Evolutionary conservation across 768 basidiomycete species (phyloP).

Genomic region (Mrakia blollopis): DNA sequence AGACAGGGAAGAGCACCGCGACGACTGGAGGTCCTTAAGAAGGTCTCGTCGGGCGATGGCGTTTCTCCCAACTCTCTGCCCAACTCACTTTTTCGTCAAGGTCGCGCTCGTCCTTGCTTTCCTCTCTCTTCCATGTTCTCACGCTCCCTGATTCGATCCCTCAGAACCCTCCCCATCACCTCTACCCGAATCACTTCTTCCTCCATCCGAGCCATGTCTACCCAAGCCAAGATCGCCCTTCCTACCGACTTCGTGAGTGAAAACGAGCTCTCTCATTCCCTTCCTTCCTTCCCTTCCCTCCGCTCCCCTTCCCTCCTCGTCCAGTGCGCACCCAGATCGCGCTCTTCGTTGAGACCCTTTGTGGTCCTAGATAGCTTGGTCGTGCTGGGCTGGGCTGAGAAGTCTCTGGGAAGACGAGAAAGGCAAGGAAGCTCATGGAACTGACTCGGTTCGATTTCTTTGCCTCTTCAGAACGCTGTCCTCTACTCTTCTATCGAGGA

Average conservation of each 20-base stretch:
- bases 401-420: too few relatives aligned
- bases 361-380: too few relatives aligned
- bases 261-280: not conserved
- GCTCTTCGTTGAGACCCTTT: too few relatives aligned
- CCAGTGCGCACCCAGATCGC: too few relatives aligned
- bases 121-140: constrained; percentile 24
- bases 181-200: constrained; percentile 14
- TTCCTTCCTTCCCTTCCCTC: not conserved
- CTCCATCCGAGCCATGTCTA: constrained; percentile 42
- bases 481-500: constrained; percentile 83
- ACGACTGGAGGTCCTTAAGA: not conserved
- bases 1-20: not conserved
- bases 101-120: not conserved
- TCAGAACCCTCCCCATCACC: constrained; percentile 31
- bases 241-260: constrained; percentile 47
- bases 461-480: constrained; percentile 68
- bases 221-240: constrained; percentile 41
- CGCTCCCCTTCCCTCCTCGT: not conserved
- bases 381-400: too few relatives aligned
- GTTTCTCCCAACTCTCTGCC: too few relatives aligned
- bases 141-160: constrained; percentile 31
- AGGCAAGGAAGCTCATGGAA: not conserved
- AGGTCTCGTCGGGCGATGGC: too few relatives aligned
- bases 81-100: not conserved
- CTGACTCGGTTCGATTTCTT: not conserved